Evolutionary conservation across 306 rosid species (phyloP).

Genomic region (Vicia villosa): DNA sequence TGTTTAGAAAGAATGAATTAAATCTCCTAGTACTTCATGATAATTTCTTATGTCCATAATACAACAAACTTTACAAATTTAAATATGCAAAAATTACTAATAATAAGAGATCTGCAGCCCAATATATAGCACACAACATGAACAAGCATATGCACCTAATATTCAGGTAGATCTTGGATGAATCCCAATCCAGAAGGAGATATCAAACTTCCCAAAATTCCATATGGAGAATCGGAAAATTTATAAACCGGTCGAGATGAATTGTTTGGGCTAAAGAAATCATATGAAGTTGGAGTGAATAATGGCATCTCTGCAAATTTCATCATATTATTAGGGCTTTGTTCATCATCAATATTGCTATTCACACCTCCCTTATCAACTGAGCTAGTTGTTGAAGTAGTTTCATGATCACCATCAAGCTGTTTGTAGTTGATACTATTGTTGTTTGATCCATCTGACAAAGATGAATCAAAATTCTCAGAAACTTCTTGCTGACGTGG

Average conservation of each 20-base stretch:
- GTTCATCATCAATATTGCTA: not conserved
- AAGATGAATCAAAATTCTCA: slow-evolving; percentile 39
- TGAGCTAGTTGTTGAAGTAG: slow-evolving; percentile 45
- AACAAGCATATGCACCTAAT: slow-evolving; percentile 31
- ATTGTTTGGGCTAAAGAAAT: slow-evolving; percentile 44
- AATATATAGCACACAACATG: not conserved
- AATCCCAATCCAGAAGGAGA: slow-evolving; percentile 75
- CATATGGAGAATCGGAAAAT: slow-evolving; percentile 48
- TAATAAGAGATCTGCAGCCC: not conserved
- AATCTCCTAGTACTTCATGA: slow-evolving; percentile 33
- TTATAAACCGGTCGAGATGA: slow-evolving; percentile 35
- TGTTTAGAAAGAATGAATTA: slow-evolving; percentile 46
- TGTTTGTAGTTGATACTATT: not conserved
- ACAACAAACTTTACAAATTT: slow-evolving; percentile 26
- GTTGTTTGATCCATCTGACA: slow-evolving; percentile 31
- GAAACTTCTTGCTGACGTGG: slow-evolving; percentile 19
- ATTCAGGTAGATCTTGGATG: slow-evolving; percentile 64
- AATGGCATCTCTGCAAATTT: slow-evolving; percentile 55
- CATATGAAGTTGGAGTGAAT: slow-evolving; percentile 61
- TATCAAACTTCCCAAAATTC: slow-evolving; percentile 47
- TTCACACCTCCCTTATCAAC: slow-evolving; percentile 20
- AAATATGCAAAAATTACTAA: not conserved
- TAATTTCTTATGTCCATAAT: slow-evolving; percentile 6
- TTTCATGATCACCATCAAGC: slow-evolving; percentile 38
- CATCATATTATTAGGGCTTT: slow-evolving; percentile 7